Evolutionary conservation across 192 early-diverging fungal genomes (phyloP).

Genomic region (Podochytrium sp.): DNA sequence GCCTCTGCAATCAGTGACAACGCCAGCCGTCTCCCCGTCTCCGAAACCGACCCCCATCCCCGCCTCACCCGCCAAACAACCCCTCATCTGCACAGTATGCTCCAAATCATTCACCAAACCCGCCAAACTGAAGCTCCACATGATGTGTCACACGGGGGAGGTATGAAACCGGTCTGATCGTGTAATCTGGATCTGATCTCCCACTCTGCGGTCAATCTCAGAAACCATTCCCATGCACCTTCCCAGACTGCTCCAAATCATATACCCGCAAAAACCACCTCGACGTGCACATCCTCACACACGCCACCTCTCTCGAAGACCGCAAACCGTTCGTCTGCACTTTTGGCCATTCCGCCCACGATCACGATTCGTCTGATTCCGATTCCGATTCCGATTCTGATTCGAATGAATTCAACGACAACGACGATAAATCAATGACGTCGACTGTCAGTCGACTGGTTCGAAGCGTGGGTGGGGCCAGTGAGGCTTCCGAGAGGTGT

Average conservation of each 20-base stretch:
- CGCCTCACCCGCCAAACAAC: no score
- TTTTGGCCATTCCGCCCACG: background rate
- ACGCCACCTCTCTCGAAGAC: background rate
- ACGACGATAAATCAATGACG: background rate
- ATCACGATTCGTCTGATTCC: background rate
- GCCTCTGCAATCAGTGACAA: no score
- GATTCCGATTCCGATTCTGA: background rate
- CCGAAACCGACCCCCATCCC: no score
- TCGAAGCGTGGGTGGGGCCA: background rate
- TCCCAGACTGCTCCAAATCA: conserved; percentile 1
- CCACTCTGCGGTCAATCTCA: background rate
- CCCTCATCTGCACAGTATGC: conserved; percentile 4
- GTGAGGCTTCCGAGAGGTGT: background rate
- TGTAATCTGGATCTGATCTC: no score
- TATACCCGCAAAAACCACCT: conserved; percentile 26
- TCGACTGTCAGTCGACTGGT: conserved; percentile 13
- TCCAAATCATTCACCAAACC: background rate
- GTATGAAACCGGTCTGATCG: background rate
- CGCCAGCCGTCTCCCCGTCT: no score
- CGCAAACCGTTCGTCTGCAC: conserved; percentile 17
- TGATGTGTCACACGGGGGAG: conserved; percentile 10
- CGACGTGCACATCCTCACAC: conserved; percentile 17
- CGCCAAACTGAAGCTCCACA: background rate
- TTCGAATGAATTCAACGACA: background rate
- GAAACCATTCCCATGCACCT: conserved; percentile 18